These are phyloP conservation scores for Tulasnella sp. DNA, from an alignment of 768 basidiomycete species.

Conservation along the genomic window DNA sequence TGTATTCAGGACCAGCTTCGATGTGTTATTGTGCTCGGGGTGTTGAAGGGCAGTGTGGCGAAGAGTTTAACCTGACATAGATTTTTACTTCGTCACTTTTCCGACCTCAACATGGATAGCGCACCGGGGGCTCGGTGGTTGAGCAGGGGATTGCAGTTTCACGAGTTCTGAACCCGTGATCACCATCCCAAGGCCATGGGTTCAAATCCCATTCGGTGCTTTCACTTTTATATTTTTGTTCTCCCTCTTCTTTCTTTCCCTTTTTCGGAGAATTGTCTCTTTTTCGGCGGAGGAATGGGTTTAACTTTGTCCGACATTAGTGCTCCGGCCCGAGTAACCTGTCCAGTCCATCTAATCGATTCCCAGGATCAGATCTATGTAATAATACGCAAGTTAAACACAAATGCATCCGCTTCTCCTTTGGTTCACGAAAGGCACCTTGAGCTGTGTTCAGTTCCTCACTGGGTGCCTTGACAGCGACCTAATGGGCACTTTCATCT, in stretches of 20 bases:
- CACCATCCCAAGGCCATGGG: constrained; percentile 27
- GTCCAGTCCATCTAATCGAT: no score
- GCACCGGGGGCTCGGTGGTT: constrained; percentile 30
- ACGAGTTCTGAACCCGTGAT: neutral
- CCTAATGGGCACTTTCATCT: no score
- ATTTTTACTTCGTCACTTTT: neutral
- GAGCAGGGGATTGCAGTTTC: constrained; percentile 28
- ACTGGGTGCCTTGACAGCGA: no score
- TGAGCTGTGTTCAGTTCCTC: no score
- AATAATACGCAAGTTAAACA: neutral
- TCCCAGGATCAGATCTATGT: no score
- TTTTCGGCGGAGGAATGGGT: neutral
- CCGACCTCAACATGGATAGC: neutral
- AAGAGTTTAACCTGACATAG: neutral
- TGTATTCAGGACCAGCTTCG: neutral
- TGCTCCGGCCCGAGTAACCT: no score
- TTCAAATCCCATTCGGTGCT: constrained; percentile 27
- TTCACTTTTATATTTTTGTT: neutral
- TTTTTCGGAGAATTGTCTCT: neutral
- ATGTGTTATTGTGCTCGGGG: neutral
- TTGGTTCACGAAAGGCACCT: no score
- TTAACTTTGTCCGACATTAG: neutral
- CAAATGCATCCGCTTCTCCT: neutral
- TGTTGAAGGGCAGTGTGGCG: neutral
- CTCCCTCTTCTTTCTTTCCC: neutral